Evolutionary conservation across 352 stramenopile genomes (phyloP), one percentile per base, ranked within the genome.

Genomic region (Globisporangium solare): DNA sequence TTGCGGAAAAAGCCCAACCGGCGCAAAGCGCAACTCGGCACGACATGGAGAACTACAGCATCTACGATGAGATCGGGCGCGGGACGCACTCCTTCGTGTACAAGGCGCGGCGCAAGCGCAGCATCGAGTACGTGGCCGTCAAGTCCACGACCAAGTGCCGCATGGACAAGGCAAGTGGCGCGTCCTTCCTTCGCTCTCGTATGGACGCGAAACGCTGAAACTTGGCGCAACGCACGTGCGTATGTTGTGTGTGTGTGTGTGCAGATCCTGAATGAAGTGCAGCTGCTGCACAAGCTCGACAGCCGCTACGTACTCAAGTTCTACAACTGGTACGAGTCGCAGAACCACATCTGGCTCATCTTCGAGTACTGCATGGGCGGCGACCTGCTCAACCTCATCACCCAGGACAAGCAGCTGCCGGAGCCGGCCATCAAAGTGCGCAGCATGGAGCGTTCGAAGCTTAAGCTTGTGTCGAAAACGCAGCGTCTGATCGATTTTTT

Each of bases 321-420:
- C 64, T 92, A 88, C 76, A 94, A 97, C 68, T 98, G 92, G 92
- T 98, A 98, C 76, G 92, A 98, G 73, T 97, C 91, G 53, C 76
- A 89, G 56, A 97, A 98, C 73, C 94, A 97, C 76, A 94, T 98
- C 41, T 98, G 91, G 91, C 74, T 98, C 58, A 97, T 98, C 61
- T 79, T 97, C 24, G 92, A 98, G 75, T 97, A 89, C 71, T 97
- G 89, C 56, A 96, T 96, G 53, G 92, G 91, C 47, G 89, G 88
- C 42, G 86, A 96, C 63, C 68, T 97, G 60, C 74, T 95, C 48
- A 94, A 94, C 35, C 74, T 97, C 58, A 89, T 97, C 56, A 93
- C 87, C 21, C 86, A 96, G 64, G 83, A 94, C 66, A 87, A 86
- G 55, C 70, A 70, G 21, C 61, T 97, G n/a, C 90, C 92, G 0